phyloP scores from a whole-genome alignment of 2,329 filamentous ascomycete genomes.

The Rugonectria rugulosa region DNA sequence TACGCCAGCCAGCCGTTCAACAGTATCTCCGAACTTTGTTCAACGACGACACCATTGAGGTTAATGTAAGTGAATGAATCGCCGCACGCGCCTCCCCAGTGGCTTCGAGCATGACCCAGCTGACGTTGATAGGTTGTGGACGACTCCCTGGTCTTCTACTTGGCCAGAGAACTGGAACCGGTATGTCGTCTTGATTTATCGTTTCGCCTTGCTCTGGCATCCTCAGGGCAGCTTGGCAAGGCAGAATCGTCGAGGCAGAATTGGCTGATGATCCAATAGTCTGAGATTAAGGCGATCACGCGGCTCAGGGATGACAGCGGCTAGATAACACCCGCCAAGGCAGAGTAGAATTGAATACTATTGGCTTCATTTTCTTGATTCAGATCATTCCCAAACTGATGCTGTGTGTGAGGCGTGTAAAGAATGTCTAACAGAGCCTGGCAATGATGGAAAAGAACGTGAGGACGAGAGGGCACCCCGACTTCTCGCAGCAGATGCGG shows the following conservation, averaged over 20 bases:
- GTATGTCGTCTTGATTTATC: neutral
- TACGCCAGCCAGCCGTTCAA: conserved; percentile 8
- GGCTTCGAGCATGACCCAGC: neutral
- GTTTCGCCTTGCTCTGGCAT: neutral
- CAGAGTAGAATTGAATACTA: neutral
- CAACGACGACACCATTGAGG: conserved; percentile 6
- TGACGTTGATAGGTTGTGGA: neutral
- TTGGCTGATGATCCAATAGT: neutral
- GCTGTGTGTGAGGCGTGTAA: too few species aligned
- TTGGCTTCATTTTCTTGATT: neutral
- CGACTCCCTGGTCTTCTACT: conserved; percentile 10
- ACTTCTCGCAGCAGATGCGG: neutral
- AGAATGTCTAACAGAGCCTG: neutral
- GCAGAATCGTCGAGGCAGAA: neutral
- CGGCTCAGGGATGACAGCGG: neutral
- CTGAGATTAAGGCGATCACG: neutral
- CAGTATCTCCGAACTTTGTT: neutral
- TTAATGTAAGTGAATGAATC: conserved; percentile 11
- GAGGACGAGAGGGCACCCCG: neutral
- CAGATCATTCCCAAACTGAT: too few species aligned
- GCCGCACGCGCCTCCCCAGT: neutral
- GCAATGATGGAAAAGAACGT: neutral
- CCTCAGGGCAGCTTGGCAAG: neutral
- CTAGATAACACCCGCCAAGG: too few species aligned
- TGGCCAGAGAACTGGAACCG: neutral